Evolutionary conservation across 2,329 filamentous ascomycete genomes (phyloP), one percentile per base, ranked within the genome.

Genomic region (Calonectria pteridis): DNA sequence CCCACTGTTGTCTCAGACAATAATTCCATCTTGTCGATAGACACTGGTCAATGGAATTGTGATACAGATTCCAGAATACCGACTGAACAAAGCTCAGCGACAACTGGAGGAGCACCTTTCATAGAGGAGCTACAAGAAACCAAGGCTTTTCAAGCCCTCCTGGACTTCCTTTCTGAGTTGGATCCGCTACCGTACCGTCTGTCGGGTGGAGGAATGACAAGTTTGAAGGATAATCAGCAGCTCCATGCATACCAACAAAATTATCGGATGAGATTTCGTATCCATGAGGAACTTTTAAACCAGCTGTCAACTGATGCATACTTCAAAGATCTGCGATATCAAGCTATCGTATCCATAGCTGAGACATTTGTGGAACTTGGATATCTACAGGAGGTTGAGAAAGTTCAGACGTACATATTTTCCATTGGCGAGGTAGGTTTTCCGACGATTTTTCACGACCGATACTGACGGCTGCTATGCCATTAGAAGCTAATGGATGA

Each of bases 251-350:
- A 40, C 16, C 55, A 40, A 2, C n/a, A 59, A 33, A 16, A 46
- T 31, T 0, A n/a, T 13, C 0, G 43, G 10, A 26, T 33, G 10
- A 74, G 37, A 0, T 29, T 23, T 0, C 1, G 16, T 0, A 69
- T 64, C 26, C 6, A 26, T 16, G 14, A 1, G 4, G 0, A 50
- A 16, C 5, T 71, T 23, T 14, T 23, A 35, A 3, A 1, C 6
- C 0, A 37, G 6, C 62, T 62, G 1, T 1, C 73, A 0, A 9
- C 9, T 16, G 28, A 0, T 4, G 0, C 1, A 2, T 2, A 14
- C 6, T 35, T 58, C 5, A 37, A 28, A 16, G 43, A 63, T 16
- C 13, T 10, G 6, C 23, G 33, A 33, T 33, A 55, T 28, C 29
- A 10, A 2, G 63, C 35, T 4, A 63, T 67, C 1, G 26, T 75